Evolutionary conservation across 345 rosid genomes (phyloP).

Genomic region (Punica granatum): DNA sequence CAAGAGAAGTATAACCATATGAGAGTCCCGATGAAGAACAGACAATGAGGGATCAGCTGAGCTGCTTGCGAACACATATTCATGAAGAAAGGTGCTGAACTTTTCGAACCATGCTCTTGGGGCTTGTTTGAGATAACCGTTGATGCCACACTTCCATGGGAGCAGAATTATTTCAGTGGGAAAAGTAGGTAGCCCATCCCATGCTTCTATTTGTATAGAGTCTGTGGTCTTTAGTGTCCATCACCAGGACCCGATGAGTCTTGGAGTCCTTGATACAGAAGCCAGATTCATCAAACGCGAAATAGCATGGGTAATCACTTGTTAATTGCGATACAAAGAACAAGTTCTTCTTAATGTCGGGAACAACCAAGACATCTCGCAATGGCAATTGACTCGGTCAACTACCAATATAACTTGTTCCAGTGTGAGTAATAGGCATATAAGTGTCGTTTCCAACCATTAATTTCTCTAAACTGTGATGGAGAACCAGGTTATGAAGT

Average conservation of each 20-base stretch:
- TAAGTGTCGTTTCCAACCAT: not conserved
- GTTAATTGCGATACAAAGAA: not conserved
- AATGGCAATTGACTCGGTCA: not conserved
- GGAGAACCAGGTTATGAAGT: not conserved
- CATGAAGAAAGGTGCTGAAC: too few relatives aligned
- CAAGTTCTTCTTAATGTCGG: not conserved
- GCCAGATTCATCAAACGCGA: not conserved
- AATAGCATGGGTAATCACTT: conserved; percentile 1
- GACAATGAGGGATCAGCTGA: too few relatives aligned
- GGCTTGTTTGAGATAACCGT: too few relatives aligned
- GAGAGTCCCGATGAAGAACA: too few relatives aligned
- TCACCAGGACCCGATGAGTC: not conserved
- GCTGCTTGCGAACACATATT: too few relatives aligned
- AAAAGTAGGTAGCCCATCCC: not conserved
- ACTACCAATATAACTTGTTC: not conserved
- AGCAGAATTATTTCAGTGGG: not conserved
- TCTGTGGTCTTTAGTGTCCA: not conserved
- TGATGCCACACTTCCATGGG: not conserved
- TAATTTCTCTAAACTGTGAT: not conserved
- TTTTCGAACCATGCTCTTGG: too few relatives aligned
- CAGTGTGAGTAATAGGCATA: conserved; percentile 2
- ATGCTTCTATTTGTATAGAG: not conserved
- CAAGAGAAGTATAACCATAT: too few relatives aligned
- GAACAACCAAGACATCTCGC: not conserved
- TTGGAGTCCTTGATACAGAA: conserved; percentile 3